A percentile compares a stretch with the other conserved stretches of the same genome.
phyloP scores from a whole-genome alignment of 208 protist genomes.

The Trypanosoma congolense region DNA sequence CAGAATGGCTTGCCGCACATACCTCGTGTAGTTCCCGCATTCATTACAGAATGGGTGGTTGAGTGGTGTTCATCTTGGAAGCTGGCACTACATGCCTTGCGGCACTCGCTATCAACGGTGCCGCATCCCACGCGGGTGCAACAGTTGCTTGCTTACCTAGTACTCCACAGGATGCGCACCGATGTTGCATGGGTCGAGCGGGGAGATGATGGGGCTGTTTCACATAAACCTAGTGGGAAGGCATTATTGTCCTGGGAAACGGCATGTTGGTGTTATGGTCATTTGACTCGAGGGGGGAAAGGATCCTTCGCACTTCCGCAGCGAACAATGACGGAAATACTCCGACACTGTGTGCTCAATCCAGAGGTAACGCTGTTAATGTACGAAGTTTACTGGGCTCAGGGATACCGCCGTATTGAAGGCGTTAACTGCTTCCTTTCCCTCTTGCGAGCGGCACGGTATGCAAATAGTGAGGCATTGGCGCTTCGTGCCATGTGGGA shows the following conservation, averaged over 20 bases:
- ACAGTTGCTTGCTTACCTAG: conserved; percentile 32
- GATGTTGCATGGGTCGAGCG: conserved; percentile 10
- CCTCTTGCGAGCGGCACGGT: conserved; percentile 43
- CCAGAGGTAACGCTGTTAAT: conserved; percentile 22
- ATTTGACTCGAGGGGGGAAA: conserved; percentile 12
- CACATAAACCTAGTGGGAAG: not conserved
- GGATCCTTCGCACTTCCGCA: conserved; percentile 24
- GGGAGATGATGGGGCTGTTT: not conserved
- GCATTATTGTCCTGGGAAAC: conserved; percentile 21
- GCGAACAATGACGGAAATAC: conserved; percentile 45
- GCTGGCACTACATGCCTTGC: conserved; percentile 26
- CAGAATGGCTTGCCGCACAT: conserved; percentile 40
- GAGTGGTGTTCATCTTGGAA: conserved; percentile 25
- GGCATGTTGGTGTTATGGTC: conserved; percentile 22
- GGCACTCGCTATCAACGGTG: conserved; percentile 45
- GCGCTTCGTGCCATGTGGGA: conserved; percentile 45
- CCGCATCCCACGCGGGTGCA: conserved; percentile 44
- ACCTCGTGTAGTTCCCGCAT: conserved; percentile 39
- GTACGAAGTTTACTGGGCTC: conserved; percentile 48
- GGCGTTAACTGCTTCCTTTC: conserved; percentile 68
- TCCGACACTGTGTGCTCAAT: conserved; percentile 47
- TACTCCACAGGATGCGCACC: conserved; percentile 27
- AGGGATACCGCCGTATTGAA: conserved; percentile 44
- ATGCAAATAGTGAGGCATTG: conserved; percentile 22
- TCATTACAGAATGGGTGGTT: conserved; percentile 39